Percentiles rank a stretch among this genome's conserved stretches.
These are phyloP conservation scores for Calocybe gangraenosa DNA, from an alignment of 768 basidiomycete genomes.

Conservation along the genomic window DNA sequence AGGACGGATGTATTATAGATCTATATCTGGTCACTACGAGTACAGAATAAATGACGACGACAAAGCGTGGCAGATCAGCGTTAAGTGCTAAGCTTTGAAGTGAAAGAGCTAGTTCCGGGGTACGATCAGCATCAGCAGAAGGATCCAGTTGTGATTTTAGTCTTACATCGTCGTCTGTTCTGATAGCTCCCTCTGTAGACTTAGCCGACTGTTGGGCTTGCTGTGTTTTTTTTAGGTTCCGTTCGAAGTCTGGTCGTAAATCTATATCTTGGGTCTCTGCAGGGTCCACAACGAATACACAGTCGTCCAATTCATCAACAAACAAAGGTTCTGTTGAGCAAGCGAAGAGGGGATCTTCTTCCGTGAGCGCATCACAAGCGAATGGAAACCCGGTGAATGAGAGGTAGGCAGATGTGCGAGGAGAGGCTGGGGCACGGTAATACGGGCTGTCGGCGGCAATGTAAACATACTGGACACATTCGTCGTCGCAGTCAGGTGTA, in stretches of 20 bases:
- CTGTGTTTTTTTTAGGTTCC: not conserved
- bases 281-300: constrained; percentile 6
- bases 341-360: constrained; percentile 18
- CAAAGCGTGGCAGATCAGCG: too few species aligned
- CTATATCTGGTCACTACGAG: too few species aligned
- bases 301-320: constrained; percentile 7
- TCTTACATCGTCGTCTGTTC: too few species aligned
- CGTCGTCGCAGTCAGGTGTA: constrained; percentile 14
- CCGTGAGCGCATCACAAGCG: constrained; percentile 21
- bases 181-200: too few species aligned
- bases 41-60: too few species aligned
- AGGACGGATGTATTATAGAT: too few species aligned
- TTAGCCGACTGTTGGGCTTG: too few species aligned
- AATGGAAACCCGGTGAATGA: constrained; percentile 22
- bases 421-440: constrained; percentile 25
- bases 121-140: too few species aligned
- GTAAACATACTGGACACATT: constrained; percentile 31
- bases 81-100: too few species aligned
- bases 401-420: constrained; percentile 25
- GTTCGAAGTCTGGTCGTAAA: constrained; percentile 1
- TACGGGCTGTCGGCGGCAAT: constrained; percentile 37
- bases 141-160: too few species aligned
- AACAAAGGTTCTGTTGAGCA: constrained; percentile 3
- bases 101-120: too few species aligned
- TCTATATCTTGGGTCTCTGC: constrained; percentile 1